These are phyloP conservation scores for Mortierella sp. DNA, from an alignment of 371 early-diverging fungal species.

Conservation along the genomic window DNA sequence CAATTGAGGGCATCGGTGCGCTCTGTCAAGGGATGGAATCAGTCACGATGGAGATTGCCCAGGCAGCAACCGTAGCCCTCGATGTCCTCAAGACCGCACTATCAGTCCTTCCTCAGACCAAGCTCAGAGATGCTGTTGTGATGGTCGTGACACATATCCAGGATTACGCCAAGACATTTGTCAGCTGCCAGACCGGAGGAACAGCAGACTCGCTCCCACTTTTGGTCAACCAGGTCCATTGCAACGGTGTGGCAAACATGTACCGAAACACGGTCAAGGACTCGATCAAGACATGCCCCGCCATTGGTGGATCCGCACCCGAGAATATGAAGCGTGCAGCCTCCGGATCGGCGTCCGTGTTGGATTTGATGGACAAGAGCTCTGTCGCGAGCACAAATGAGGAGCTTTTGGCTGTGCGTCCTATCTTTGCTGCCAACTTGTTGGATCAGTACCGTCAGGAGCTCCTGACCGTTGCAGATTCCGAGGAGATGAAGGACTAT, in stretches of 20 bases:
- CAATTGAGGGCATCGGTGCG: no score
- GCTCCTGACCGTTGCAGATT: conserved; percentile 1
- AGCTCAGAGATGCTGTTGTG: no score
- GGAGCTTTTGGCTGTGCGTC: conserved; percentile 5
- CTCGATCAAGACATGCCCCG: conserved; percentile 9
- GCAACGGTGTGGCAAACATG: conserved; percentile 14
- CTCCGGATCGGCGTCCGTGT: conserved; percentile 6
- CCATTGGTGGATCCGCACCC: conserved; percentile 5
- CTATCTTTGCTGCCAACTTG: conserved; percentile 16
- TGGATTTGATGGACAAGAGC: conserved; percentile 19
- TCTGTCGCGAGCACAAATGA: conserved; percentile 24
- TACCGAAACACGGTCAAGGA: conserved; percentile 16
- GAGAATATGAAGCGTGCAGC: conserved; percentile 14
- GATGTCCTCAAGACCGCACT: no score
- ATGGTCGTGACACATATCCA: no score
- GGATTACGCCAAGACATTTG: no score
- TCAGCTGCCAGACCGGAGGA: neutral
- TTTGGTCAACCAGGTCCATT: neutral
- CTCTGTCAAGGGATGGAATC: no score
- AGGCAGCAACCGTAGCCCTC: no score
- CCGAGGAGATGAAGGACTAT: conserved; percentile 6
- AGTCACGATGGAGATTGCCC: no score
- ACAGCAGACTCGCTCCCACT: neutral
- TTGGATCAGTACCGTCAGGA: conserved; percentile 24
- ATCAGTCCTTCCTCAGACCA: no score